Percentiles rank a stretch among this genome's conserved stretches.
Evolutionary conservation across 257 asterid species (phyloP).

Genomic region (Solanum pinnatisectum): DNA sequence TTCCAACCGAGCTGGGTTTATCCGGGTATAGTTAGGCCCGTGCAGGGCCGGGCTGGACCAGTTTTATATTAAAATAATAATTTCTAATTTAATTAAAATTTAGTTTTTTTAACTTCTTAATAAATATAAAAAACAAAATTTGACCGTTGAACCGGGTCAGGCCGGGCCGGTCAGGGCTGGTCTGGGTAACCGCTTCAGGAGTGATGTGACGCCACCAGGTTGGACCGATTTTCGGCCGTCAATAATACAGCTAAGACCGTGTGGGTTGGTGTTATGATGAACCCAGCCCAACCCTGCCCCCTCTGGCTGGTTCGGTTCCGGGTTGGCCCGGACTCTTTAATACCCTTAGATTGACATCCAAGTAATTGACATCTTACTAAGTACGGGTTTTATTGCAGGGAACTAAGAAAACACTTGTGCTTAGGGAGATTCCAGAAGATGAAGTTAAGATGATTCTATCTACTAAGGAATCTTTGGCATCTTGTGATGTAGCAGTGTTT

Average conservation of each 20-base stretch:
- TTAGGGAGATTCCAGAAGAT: constrained; percentile 86
- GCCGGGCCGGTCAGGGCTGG: not conserved
- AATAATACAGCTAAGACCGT: not conserved
- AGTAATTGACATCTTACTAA: not conserved
- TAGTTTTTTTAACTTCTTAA: not conserved
- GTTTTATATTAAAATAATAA: not conserved
- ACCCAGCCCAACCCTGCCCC: not conserved
- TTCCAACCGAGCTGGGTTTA: not conserved
- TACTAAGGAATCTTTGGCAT: constrained; percentile 62
- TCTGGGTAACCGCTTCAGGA: not conserved
- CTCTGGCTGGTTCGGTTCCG: not conserved
- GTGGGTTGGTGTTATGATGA: not conserved
- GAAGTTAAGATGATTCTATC: constrained; percentile 55
- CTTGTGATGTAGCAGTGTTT: constrained; percentile 82
- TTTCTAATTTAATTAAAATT: no score
- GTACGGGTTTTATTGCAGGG: constrained; percentile 42
- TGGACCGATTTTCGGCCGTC: not conserved
- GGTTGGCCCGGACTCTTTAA: not conserved
- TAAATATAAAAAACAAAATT: not conserved
- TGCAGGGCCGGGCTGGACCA: not conserved
- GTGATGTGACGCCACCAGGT: not conserved
- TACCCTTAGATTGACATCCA: not conserved
- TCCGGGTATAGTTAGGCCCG: not conserved
- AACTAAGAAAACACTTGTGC: constrained; percentile 61
- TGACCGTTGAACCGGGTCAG: not conserved